A percentile compares a stretch with the other conserved stretches of the same genome.
phyloP scores from a whole-genome alignment of 148 eudicot species.

The Gaultheria prostrata region DNA sequence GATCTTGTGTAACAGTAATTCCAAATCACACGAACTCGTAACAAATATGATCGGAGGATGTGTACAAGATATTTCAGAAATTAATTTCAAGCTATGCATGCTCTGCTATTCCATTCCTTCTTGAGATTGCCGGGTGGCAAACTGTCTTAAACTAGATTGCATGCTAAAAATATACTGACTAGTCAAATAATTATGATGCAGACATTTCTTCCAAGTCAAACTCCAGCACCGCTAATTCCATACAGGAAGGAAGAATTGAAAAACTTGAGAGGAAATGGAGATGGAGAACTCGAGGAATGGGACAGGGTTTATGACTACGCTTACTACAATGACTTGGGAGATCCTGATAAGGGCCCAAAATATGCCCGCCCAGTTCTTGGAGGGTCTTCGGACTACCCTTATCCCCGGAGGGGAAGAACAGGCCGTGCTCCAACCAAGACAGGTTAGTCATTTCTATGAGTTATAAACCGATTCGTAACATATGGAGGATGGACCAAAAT shows the following conservation, averaged over 20 bases:
- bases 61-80: neutral
- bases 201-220: slow-evolving; percentile 64
- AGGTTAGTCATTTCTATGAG: slow-evolving; percentile 32
- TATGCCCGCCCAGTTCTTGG: slow-evolving; percentile 68
- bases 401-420: slow-evolving; percentile 83
- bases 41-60: neutral
- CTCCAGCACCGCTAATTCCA: slow-evolving; percentile 47
- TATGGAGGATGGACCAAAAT: too few relatives aligned
- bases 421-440: slow-evolving; percentile 59
- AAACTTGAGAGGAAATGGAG: slow-evolving; percentile 60
- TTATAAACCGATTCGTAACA: neutral
- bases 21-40: neutral
- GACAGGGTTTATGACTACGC: slow-evolving; percentile 93
- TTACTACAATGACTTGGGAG: slow-evolving; percentile 75
- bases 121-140: neutral
- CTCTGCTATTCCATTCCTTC: neutral
- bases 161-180: neutral
- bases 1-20: neutral
- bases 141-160: neutral
- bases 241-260: slow-evolving; percentile 62
- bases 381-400: slow-evolving; percentile 68
- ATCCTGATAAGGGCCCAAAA: slow-evolving; percentile 62
- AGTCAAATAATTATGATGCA: slow-evolving; percentile 18
- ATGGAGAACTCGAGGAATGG: slow-evolving; percentile 70
- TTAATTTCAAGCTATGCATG: neutral